These are phyloP conservation scores for Apiotrichum mycotoxinovorans DNA, from an alignment of 1,284 basidiomycete species.

Conservation along the genomic window DNA sequence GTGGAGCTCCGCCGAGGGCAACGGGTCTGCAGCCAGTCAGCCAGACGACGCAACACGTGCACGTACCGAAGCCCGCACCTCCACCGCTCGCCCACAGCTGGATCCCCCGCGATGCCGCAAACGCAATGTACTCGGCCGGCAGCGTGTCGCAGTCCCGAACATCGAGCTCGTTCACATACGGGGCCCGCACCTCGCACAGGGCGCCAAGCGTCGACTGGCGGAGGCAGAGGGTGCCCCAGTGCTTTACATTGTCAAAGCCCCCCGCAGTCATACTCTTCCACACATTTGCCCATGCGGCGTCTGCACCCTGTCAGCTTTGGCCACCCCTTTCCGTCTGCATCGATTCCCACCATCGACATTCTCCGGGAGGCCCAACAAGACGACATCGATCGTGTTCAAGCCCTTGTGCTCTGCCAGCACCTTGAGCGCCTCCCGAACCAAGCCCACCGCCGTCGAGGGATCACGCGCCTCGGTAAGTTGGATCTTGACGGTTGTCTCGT, in stretches of 20 bases:
- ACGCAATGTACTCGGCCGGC: slow-evolving; percentile 38
- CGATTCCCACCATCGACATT: slow-evolving; percentile 20
- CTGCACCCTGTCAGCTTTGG: background rate
- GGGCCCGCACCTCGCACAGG: slow-evolving; percentile 14
- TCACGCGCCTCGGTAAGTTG: slow-evolving; percentile 26
- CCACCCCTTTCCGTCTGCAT: background rate
- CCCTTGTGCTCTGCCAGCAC: slow-evolving; percentile 30
- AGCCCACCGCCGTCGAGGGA: slow-evolving; percentile 1
- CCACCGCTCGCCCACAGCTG: slow-evolving; percentile 49
- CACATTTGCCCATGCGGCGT: slow-evolving; percentile 1
- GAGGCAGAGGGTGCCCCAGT: slow-evolving; percentile 42
- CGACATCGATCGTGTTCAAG: slow-evolving; percentile 28
- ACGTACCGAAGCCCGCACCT: slow-evolving; percentile 46
- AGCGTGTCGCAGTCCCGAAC: slow-evolving; percentile 48
- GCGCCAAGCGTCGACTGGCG: slow-evolving; percentile 25
- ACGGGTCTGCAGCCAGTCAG: slow-evolving; percentile 32
- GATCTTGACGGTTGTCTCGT: slow-evolving; percentile 47
- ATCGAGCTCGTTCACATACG: slow-evolving; percentile 42
- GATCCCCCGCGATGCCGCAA: slow-evolving; percentile 36
- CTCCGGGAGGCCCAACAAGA: slow-evolving; percentile 34
- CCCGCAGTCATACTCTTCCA: slow-evolving; percentile 5
- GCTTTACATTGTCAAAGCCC: slow-evolving; percentile 18
- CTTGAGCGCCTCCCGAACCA: slow-evolving; percentile 28
- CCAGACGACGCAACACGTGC: too few relatives aligned
- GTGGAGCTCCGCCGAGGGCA: slow-evolving; percentile 46